phyloP scores from a whole-genome alignment of 192 early-diverging fungal species.

The Kickxella alabastrina region DNA sequence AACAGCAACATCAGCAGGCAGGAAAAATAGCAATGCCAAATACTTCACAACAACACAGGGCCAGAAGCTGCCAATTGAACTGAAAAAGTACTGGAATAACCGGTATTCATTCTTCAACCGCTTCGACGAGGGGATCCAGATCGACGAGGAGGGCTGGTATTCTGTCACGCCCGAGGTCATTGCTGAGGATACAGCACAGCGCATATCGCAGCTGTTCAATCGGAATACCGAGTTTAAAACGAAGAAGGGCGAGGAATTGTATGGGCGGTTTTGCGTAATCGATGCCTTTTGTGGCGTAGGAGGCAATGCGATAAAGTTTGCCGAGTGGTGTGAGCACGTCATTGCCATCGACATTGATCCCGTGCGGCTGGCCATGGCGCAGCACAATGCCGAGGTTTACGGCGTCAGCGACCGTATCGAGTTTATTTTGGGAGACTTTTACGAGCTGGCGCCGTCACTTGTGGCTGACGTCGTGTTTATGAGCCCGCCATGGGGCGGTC shows the following conservation, averaged over 20 bases:
- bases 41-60: constrained; percentile 17
- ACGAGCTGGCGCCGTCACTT: constrained; percentile 65
- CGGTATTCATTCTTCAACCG: constrained; percentile 77
- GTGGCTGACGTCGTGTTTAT: constrained; percentile 87
- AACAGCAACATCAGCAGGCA: too few relatives aligned
- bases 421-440: constrained; percentile 89
- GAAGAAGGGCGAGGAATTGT: too few relatives aligned
- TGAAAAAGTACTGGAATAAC: constrained; percentile 79
- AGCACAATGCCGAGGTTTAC: constrained; percentile 84
- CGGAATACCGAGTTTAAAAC: too few relatives aligned
- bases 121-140: constrained; percentile 80
- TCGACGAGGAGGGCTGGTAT: constrained; percentile 92
- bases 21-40: too few relatives aligned
- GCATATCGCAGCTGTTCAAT: constrained; percentile 42
- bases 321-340: constrained; percentile 77
- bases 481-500: constrained; percentile 95
- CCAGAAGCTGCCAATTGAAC: constrained; percentile 11
- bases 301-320: constrained; percentile 97
- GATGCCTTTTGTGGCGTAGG: constrained; percentile 97
- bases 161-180: constrained; percentile 93
- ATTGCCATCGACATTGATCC: constrained; percentile 92
- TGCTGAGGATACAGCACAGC: constrained; percentile 67
- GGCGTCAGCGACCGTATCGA: constrained; percentile 88
- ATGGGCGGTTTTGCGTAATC: constrained; percentile 66
- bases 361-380: constrained; percentile 71